These are phyloP conservation scores for Hirsutella minnesotensis DNA, from an alignment of 2,329 filamentous ascomycete species.

Conservation along the genomic window DNA sequence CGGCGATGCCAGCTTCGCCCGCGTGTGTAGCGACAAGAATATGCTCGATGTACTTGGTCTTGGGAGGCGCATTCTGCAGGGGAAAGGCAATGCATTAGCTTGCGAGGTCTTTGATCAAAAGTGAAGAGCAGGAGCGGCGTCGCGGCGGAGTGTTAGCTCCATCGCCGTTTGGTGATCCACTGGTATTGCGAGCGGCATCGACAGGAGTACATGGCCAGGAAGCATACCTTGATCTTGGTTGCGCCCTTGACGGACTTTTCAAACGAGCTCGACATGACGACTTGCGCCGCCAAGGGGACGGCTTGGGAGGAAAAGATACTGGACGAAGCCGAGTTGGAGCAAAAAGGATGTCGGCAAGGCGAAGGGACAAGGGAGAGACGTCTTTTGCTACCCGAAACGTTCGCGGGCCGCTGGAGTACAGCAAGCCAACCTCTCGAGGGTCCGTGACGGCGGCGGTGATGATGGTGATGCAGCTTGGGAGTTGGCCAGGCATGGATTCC, in stretches of 20 bases:
- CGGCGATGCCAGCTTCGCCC: conserved; percentile 85
- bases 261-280: conserved; percentile 70
- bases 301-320: not conserved
- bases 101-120: too few relatives aligned
- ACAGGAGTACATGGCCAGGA: not conserved
- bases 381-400: too few relatives aligned
- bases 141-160: too few relatives aligned
- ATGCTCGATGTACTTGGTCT: conserved; percentile 98
- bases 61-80: conserved; percentile 75
- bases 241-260: conserved; percentile 99
- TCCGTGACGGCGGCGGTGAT: not conserved
- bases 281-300: not conserved
- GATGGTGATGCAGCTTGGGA: not conserved
- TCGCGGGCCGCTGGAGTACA: not conserved
- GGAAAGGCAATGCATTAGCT: not conserved
- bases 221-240: conserved; percentile 85
- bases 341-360: too few relatives aligned
- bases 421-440: not conserved
- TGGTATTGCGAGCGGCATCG: too few relatives aligned
- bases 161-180: too few relatives aligned
- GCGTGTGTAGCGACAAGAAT: conserved; percentile 92
- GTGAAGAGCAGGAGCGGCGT: not conserved
- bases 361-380: too few relatives aligned
- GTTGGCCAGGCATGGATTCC: not conserved
- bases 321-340: conserved; percentile 1